Conservation (phyloP, 331 rosid species). For the Acacia concinna region DNA sequence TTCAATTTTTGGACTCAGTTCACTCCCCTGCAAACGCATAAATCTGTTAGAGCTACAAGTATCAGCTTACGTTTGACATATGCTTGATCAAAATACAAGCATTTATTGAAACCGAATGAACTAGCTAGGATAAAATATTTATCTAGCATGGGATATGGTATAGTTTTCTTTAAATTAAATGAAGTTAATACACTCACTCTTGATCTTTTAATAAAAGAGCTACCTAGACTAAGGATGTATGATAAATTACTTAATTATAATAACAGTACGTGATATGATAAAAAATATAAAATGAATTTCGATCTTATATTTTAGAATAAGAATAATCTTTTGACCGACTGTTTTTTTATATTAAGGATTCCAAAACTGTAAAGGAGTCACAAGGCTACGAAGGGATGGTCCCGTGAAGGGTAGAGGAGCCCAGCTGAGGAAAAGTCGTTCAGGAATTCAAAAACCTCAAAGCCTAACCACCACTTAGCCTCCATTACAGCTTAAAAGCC, state of each 20-base stretch:
- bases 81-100: neutral
- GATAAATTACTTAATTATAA: no score
- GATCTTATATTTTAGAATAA: no score
- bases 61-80: neutral
- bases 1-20: neutral
- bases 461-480: conserved; percentile 35
- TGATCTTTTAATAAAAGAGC: neutral
- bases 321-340: no score
- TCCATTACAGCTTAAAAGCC: conserved; percentile 42
- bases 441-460: neutral
- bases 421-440: conserved; percentile 26
- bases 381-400: conserved; percentile 34
- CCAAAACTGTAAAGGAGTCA: no score
- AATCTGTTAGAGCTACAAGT: neutral
- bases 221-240: no score
- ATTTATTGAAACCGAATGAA: neutral
- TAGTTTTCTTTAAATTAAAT: neutral
- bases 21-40: neutral
- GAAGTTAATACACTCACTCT: neutral
- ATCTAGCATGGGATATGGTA: no score
- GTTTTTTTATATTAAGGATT: no score
- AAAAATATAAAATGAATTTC: no score
- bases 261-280: no score
- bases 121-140: neutral
- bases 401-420: conserved; percentile 34